Evolutionary conservation across 2,329 filamentous ascomycete species (phyloP).

Genomic region (Blumeria graminis): DNA sequence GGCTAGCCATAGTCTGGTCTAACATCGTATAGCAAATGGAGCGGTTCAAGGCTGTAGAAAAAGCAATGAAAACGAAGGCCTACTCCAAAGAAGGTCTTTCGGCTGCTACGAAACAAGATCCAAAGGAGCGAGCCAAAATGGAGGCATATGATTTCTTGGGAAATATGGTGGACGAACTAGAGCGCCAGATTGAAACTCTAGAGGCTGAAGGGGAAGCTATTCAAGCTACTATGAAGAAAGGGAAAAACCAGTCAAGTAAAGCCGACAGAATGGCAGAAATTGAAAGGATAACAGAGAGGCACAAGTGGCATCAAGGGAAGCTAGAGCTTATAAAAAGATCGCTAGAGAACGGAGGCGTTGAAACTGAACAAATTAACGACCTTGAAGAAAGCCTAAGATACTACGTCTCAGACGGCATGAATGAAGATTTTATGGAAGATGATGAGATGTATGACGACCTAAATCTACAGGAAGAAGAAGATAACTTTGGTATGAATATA

Average conservation of each 20-base stretch:
- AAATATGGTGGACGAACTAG: constrained; percentile 72
- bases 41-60: constrained; percentile 98
- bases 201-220: constrained; percentile 77
- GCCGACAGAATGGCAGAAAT: constrained; percentile 74
- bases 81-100: constrained; percentile 96
- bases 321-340: constrained; percentile 76
- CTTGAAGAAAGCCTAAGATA: constrained; percentile 84
- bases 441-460: constrained; percentile 90
- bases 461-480: constrained; percentile 79
- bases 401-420: constrained; percentile 77
- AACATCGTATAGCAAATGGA: constrained; percentile 65
- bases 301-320: constrained; percentile 91
- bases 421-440: constrained; percentile 78
- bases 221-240: constrained; percentile 80
- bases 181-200: constrained; percentile 75
- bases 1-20: constrained; percentile 7
- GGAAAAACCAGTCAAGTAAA: constrained; percentile 66
- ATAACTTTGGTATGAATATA: constrained; percentile 52
- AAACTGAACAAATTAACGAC: constrained; percentile 65
- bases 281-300: constrained; percentile 60
- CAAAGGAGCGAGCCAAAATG: constrained; percentile 87
- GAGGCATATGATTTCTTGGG: constrained; percentile 73
- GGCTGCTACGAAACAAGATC: constrained; percentile 77
- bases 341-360: constrained; percentile 78
- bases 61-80: constrained; percentile 99